phyloP scores from a whole-genome alignment of 345 rosid species.

The Diplotaxis tenuifolia region DNA sequence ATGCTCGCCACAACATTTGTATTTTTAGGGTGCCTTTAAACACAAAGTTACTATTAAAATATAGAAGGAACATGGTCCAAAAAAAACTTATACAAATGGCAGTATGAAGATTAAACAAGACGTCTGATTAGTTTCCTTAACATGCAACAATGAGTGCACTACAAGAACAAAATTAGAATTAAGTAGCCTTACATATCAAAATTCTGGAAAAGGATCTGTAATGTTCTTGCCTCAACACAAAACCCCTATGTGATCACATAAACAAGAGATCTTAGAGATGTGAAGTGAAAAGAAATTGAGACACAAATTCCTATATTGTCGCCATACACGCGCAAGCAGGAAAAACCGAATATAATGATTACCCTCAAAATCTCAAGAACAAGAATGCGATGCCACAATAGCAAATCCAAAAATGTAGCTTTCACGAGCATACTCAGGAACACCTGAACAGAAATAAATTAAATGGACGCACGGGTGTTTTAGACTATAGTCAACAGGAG shows the following conservation, averaged over 20 bases:
- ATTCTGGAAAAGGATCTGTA: constrained; percentile 80
- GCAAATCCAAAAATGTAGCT: constrained; percentile 85
- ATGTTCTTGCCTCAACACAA: constrained; percentile 91
- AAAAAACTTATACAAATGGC: constrained; percentile 4
- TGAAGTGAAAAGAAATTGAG: constrained; percentile 2
- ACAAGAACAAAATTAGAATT: constrained; percentile 18
- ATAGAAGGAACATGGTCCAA: constrained; percentile 3
- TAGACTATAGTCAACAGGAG: not conserved
- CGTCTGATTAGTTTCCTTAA: not conserved
- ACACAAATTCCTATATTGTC: not conserved
- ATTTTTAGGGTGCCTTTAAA: constrained; percentile 84
- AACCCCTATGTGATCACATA: constrained; percentile 68
- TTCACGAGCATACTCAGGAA: constrained; percentile 95
- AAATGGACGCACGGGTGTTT: not conserved
- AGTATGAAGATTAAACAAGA: not conserved
- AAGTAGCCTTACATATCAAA: constrained; percentile 79
- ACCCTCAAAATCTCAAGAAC: constrained; percentile 99
- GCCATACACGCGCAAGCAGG: constrained; percentile 2
- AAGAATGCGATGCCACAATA: constrained; percentile 98
- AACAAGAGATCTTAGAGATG: constrained; percentile 21
- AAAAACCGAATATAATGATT: constrained; percentile 29
- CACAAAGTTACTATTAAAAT: constrained; percentile 15
- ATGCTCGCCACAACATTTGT: constrained; percentile 96
- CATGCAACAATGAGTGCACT: constrained; percentile 28
- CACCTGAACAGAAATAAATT: constrained; percentile 60